phyloP scores from a whole-genome alignment of 352 stramenopile genomes.

The Phytophthora constricta region DNA sequence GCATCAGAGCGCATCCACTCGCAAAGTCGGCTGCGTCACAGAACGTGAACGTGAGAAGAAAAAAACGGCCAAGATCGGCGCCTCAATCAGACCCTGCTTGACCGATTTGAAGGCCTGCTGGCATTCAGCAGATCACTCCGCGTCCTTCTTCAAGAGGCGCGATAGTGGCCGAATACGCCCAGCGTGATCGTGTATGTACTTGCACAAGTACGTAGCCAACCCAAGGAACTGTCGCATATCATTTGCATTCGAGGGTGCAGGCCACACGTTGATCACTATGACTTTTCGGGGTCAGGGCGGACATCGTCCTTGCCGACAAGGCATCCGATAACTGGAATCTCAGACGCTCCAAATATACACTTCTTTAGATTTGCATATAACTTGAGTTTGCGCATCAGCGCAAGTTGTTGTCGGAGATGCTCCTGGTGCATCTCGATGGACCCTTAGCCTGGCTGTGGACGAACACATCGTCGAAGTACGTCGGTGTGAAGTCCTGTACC shows the following conservation, averaged over 20 bases:
- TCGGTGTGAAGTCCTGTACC: slow-evolving; percentile 23
- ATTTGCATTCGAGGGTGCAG: background rate
- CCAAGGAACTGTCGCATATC: slow-evolving; percentile 18
- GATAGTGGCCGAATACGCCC: slow-evolving; percentile 12
- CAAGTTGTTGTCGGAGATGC: background rate
- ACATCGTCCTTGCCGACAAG: background rate
- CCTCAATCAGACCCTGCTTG: slow-evolving; percentile 15
- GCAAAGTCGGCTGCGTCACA: background rate
- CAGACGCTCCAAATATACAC: background rate
- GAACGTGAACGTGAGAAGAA: too few species aligned
- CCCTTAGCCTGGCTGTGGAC: slow-evolving; percentile 14
- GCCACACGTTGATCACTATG: background rate
- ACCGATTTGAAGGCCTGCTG: slow-evolving; percentile 16
- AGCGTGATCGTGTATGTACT: slow-evolving; percentile 18
- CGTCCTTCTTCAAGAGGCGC: slow-evolving; percentile 31
- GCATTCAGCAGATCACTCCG: slow-evolving; percentile 8
- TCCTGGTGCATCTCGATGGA: slow-evolving; percentile 5
- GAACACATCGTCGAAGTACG: slow-evolving; percentile 43
- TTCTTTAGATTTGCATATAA: background rate
- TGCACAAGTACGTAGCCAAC: slow-evolving; percentile 28
- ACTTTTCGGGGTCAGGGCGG: slow-evolving; percentile 20
- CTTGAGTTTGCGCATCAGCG: background rate
- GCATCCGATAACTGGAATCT: slow-evolving; percentile 6
- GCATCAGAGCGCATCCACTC: background rate
- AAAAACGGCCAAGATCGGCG: background rate